Base-by-base conservation (phyloP, 2,329 filamentous ascomycete genomes). In the Fusarium sp. region DNA sequence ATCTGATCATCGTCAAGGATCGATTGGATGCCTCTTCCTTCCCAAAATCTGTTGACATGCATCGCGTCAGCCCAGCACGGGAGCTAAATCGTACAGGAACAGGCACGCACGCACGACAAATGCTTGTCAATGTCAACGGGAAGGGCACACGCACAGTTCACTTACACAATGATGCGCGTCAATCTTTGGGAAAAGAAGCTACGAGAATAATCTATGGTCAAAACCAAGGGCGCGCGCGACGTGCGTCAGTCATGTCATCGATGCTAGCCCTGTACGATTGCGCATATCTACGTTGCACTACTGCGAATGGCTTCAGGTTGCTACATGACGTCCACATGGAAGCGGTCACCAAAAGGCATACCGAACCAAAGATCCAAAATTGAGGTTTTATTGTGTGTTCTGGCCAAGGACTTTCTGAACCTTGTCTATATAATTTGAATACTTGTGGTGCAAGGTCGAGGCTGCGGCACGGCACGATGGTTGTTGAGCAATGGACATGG, bases 11-110 rank as follows among this genome's bases (percentile, higher is more conserved):
- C 59, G 26, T 65, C 33, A 39, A 53, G 48, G 56, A 66, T 60
- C 65, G 51, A 73, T 68, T 70, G 71, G 71, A 73, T 73, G 71
- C 71, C 71, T 73, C 71, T 73, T 64, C 41, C 44, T 51, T 54
- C 20, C 15, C 17, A 24, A 17, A 19, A n/a, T 26, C n/a, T 46
- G 9, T 51, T 52, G 41, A 55, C 66, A 37, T 61, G 51, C 67
- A 66, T 60, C 54, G 35, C 51, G 35, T 37, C 35, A 37, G 35
- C 63, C 68, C 37, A 57, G 28, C 28, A 43, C 71, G 71, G 71
- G 71, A 73, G 43, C 71, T 73, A 72, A n/a, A 58, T 58, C 39
- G 57, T 41, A 71, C 57, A 70, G 48, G 35, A 24, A 39, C 41
- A 28, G 47, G 46, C 11, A 48, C 46, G 33, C 11, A 48, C 46